Base-by-base conservation (phyloP, 1,284 basidiomycete genomes). In the Puccinia hordei region DNA sequence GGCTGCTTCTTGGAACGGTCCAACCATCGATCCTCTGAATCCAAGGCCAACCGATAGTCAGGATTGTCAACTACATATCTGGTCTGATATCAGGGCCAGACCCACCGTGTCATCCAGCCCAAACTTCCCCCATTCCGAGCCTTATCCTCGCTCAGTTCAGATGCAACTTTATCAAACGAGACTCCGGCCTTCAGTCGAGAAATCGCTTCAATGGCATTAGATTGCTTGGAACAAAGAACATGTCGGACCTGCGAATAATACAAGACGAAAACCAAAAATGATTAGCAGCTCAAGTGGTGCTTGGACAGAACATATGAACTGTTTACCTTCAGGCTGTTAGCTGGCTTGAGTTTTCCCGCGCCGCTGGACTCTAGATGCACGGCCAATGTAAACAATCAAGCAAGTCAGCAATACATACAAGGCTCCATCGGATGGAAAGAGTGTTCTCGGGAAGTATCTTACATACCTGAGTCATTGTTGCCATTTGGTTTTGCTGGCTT, bases 71-170 rank as follows among this genome's bases (percentile, higher is more conserved):
- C 51, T 17, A 24, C 24, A 61, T 44, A 49, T 71, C 35, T 27
- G 12, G 27, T 19, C 8, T 41, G 69, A 55, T 65, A 22, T 85
- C 88, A 87, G 82, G 92, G 91, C 92, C 12, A 92, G 78, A 91
- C 92, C 38, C 92, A 92, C 83, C 92, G 88, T 33, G 87, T 87
- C 91, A 92, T 92, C 92, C 92, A 93, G 17, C 92, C 92, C 55
- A 93, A 87, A 84, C 90, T 92, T 46, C 92, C 92, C 41, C 92
- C 92, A 84, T 90, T 92, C 81, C 93, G 93, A 4, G 93, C 93
- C 85, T 94, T 94, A 86, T 94, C 92, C 85, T 93, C 92, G 0
- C 92, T 92, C 83, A 91, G 93, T 82, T 93, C 92, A 82, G 92
- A 90, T 19, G 93, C 92, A 41, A 93, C 92, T 85, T 92, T 93